Percentiles rank a stretch among this genome's conserved stretches.
Evolutionary conservation across 2,329 filamentous ascomycete genomes (phyloP).

Genomic region (Acephala macrosclerotiorum): DNA sequence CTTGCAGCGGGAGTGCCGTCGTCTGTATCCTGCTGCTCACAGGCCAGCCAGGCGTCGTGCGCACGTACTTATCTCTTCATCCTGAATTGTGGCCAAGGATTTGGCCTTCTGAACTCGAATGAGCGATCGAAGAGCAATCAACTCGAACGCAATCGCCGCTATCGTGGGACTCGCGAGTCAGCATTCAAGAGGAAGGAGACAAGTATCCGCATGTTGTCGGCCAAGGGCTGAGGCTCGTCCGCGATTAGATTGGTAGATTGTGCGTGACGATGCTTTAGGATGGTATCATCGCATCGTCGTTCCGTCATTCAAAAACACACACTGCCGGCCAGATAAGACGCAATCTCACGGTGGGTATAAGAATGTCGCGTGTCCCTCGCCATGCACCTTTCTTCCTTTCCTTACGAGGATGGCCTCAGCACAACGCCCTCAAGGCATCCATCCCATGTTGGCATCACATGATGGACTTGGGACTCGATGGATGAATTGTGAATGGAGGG

Average conservation of each 20-base stretch:
- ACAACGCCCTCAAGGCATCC: not conserved
- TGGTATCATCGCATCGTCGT: conserved; percentile 27
- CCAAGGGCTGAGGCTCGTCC: conserved; percentile 7
- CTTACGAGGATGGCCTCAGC: not conserved
- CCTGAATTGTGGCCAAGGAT: conserved; percentile 3
- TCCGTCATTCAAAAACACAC: conserved; percentile 20
- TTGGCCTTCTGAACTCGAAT: conserved; percentile 26
- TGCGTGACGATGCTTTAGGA: conserved; percentile 31
- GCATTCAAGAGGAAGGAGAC: conserved; percentile 3
- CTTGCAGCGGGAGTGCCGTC: conserved; percentile 15
- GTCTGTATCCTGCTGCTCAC: not conserved
- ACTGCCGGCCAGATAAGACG: conserved; percentile 30
- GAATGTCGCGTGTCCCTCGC: conserved; percentile 25
- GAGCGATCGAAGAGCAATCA: conserved; percentile 26
- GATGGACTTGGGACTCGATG: not conserved
- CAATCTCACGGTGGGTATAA: conserved; percentile 27
- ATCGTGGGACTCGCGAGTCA: conserved; percentile 22
- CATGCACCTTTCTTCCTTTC: not conserved
- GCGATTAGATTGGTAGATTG: conserved; percentile 16
- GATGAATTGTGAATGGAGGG: not conserved
- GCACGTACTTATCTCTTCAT: conserved; percentile 19
- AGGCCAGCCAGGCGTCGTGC: conserved; percentile 14
- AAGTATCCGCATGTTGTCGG: conserved; percentile 18
- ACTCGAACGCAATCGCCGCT: conserved; percentile 10
- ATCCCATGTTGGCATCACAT: conserved; percentile 10